Evolutionary conservation across 768 basidiomycete genomes (phyloP).

Genomic region (Tephrocybe sp.): DNA sequence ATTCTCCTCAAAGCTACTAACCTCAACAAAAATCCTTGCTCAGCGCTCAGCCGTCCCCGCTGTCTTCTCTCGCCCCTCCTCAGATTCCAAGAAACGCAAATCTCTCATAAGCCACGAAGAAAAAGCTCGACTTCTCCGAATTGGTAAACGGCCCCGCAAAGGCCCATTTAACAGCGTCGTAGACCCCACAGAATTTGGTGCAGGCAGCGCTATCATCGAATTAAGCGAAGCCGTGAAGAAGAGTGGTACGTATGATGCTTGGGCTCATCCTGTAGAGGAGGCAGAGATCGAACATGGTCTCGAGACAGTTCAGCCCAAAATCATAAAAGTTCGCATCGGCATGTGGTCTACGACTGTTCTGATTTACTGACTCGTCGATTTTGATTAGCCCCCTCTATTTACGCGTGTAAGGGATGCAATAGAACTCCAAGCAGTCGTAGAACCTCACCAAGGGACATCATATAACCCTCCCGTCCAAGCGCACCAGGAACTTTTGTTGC

Average conservation of each 20-base stretch:
- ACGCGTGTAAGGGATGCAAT: constrained; percentile 52
- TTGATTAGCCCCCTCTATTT: constrained; percentile 46
- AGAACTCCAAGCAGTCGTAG: constrained; percentile 59
- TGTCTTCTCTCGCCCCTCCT: constrained; percentile 57
- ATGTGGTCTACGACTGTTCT: background rate
- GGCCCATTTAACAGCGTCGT: constrained; percentile 74
- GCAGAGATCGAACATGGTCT: constrained; percentile 37
- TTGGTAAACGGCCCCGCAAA: constrained; percentile 69
- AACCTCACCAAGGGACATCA: constrained; percentile 82
- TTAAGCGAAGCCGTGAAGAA: constrained; percentile 68
- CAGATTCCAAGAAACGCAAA: constrained; percentile 42
- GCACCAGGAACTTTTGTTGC: constrained; percentile 68
- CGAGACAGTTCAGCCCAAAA: constrained; percentile 40
- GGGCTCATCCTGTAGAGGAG: constrained; percentile 39
- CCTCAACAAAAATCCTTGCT: constrained; percentile 75
- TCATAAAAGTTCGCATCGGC: constrained; percentile 58
- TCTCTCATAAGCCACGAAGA: constrained; percentile 57
- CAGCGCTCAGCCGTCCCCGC: constrained; percentile 90
- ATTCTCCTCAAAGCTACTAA: constrained; percentile 54
- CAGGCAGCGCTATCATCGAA: constrained; percentile 64
- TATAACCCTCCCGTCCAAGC: constrained; percentile 84
- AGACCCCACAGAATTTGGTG: constrained; percentile 66
- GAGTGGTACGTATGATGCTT: constrained; percentile 68
- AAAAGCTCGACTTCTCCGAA: constrained; percentile 72
- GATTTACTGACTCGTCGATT: background rate